phyloP scores from a whole-genome alignment of 108 stramenopile species.

The Chaetoceros muelleri region DNA sequence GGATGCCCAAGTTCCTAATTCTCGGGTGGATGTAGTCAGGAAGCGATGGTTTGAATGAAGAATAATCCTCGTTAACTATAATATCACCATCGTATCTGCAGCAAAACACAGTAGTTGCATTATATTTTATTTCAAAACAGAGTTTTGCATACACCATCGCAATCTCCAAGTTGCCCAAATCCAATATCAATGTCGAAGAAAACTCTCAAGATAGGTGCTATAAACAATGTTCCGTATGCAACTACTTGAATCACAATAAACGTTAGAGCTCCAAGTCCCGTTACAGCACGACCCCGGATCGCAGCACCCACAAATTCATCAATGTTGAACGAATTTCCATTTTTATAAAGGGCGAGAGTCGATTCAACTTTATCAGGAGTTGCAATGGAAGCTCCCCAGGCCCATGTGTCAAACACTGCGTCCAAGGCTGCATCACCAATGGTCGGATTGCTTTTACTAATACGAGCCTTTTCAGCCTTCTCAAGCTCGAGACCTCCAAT shows the following conservation, averaged over 20 bases:
- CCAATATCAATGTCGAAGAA: constrained; percentile 22
- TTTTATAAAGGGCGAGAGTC: constrained; percentile 10
- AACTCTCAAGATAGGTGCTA: constrained; percentile 18
- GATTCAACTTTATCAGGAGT: constrained; percentile 30
- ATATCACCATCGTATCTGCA: background rate
- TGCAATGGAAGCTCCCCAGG: constrained; percentile 30
- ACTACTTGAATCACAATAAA: constrained; percentile 28
- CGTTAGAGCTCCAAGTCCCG: constrained; percentile 19
- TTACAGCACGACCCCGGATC: constrained; percentile 16
- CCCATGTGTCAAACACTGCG: constrained; percentile 37
- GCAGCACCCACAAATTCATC: constrained; percentile 16
- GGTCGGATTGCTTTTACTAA: constrained; percentile 9
- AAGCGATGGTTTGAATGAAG: constrained; percentile 50
- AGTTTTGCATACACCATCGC: background rate
- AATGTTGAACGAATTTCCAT: constrained; percentile 9
- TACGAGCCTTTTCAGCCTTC: constrained; percentile 6
- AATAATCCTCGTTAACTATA: background rate
- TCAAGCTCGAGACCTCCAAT: constrained; percentile 23
- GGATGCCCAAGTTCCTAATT: constrained; percentile 4
- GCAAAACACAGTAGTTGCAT: too few relatives aligned
- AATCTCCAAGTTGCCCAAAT: constrained; percentile 13
- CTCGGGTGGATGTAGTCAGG: constrained; percentile 5
- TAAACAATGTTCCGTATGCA: constrained; percentile 21
- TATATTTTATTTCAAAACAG: background rate
- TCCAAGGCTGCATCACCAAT: constrained; percentile 32